A percentile compares a stretch with the other conserved stretches of the same genome.
These are phyloP conservation scores for Saccharomycopsis capsularis DNA, from an alignment of 805 yeast species.

Conservation along the genomic window DNA sequence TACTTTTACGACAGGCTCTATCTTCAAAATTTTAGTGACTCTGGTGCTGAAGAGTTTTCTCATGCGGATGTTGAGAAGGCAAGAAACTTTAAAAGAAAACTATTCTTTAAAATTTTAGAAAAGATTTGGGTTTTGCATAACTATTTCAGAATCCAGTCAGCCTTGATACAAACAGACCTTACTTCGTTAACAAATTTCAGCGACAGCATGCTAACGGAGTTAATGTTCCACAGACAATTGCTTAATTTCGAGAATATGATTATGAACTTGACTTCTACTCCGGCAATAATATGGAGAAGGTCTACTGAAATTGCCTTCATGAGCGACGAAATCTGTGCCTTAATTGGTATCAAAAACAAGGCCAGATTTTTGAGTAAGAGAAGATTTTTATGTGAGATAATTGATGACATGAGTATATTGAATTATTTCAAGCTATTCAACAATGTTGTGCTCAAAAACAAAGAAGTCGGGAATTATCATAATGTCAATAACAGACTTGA, in stretches of 20 bases:
- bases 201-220: conserved; percentile 28
- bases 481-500: conserved; percentile 9
- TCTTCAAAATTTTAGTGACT: conserved; percentile 8
- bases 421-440: conserved; percentile 69
- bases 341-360: conserved; percentile 42
- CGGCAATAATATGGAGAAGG: conserved; percentile 79
- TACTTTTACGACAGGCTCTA: conserved; percentile 21
- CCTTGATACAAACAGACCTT: conserved; percentile 20
- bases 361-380: conserved; percentile 27
- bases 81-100: conserved; percentile 5
- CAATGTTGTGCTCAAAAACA: conserved; percentile 48
- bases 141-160: conserved; percentile 20
- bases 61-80: neutral
- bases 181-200: conserved; percentile 15
- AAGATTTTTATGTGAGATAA: conserved; percentile 67
- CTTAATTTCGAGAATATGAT: conserved; percentile 36
- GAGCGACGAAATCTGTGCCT: conserved; percentile 63
- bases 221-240: conserved; percentile 26
- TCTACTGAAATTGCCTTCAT: conserved; percentile 81
- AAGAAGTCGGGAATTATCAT: conserved; percentile 9
- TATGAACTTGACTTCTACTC: conserved; percentile 55
- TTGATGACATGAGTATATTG: conserved; percentile 73
- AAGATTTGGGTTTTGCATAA: conserved; percentile 21
- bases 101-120: conserved; percentile 21
- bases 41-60: neutral